A percentile compares a stretch with the other conserved stretches of the same genome.
Conservation (phyloP, 345 rosid genomes). For the Syzygium grande region DNA sequence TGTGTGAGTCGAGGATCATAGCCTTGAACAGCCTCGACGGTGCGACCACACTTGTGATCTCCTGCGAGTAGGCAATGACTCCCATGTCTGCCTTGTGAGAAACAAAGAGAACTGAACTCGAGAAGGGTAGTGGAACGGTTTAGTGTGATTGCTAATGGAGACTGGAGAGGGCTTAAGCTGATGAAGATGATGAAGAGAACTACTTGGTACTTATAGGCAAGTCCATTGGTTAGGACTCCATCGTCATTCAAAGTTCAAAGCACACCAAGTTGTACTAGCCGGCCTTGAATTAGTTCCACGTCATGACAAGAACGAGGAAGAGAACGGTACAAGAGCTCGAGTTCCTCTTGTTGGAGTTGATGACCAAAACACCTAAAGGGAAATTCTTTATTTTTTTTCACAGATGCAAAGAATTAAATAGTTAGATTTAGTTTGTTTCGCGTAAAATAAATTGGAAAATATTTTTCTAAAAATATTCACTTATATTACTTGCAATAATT, state of each 20-base stretch:
- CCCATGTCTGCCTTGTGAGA: not conserved
- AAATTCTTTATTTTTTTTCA: no score
- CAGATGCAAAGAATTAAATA: no score
- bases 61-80: not conserved
- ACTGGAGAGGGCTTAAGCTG: not conserved
- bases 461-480: not conserved
- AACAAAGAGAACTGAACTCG: not conserved
- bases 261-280: not conserved
- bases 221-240: not conserved
- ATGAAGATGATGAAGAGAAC: not conserved
- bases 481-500: no score
- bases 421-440: not conserved
- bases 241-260: not conserved
- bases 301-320: not conserved
- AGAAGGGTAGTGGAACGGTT: not conserved
- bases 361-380: not conserved
- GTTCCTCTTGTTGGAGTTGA: not conserved
- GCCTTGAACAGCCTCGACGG: conserved; percentile 5
- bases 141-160: not conserved
- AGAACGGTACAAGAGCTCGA: not conserved
- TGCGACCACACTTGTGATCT: not conserved
- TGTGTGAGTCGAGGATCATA: no score
- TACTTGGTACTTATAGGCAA: not conserved
- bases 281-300: not conserved
- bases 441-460: not conserved